These are phyloP conservation scores for Teratosphaeria zuluensis DNA, from an alignment of 2,329 filamentous ascomycete genomes.

Conservation along the genomic window DNA sequence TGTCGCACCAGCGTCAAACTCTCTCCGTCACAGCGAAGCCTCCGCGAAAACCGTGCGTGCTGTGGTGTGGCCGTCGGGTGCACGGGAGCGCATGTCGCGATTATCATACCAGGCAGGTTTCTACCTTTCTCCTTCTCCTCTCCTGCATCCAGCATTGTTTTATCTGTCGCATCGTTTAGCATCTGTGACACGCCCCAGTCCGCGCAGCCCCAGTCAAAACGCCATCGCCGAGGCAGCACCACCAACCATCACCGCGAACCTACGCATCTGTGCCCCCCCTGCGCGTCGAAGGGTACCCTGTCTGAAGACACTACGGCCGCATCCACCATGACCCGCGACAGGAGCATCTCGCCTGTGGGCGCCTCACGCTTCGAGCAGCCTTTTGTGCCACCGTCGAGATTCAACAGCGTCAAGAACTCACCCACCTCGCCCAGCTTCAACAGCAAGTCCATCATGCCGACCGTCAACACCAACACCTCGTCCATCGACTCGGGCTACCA, in stretches of 20 bases:
- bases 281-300: too few species aligned
- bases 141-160: not conserved
- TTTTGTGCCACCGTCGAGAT: constrained; percentile 11
- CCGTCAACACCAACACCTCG: constrained; percentile 8
- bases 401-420: constrained; percentile 8
- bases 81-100: not conserved
- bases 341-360: constrained; percentile 20
- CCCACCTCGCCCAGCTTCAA: constrained; percentile 8
- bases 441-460: constrained; percentile 1
- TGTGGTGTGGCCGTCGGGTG: not conserved
- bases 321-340: constrained; percentile 4
- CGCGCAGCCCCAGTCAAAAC: not conserved
- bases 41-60: not conserved
- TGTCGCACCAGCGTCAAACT: not conserved
- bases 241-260: not conserved
- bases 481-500: constrained; percentile 1
- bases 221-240: not conserved
- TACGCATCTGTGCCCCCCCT: too few species aligned
- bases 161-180: not conserved
- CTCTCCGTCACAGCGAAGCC: not conserved
- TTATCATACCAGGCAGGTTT: not conserved
- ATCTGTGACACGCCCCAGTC: not conserved
- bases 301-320: too few species aligned
- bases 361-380: constrained; percentile 22
- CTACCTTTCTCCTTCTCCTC: not conserved